Base-by-base conservation (phyloP, 805 yeast species). In the Saitoella complicata region DNA sequence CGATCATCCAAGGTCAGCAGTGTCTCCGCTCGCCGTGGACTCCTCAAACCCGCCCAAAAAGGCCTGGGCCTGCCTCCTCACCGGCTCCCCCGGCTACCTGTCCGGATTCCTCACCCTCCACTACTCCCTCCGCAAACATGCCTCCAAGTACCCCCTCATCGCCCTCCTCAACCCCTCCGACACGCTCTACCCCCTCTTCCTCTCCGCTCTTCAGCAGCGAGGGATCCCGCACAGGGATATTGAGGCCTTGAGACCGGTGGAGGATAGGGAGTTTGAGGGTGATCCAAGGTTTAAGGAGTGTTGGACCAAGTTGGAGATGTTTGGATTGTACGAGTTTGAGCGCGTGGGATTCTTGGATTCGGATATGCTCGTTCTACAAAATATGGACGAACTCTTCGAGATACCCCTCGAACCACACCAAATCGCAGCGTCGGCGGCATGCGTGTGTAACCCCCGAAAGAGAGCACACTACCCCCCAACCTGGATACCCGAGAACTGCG, bases 351-450 rank as follows among this genome's bases (percentile, higher is more conserved):
- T 69, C 50, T 59, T 75, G 45, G 81, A 75, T 52, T 66, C 73
- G 11, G 81, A 75, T 56, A 75, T 76, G 80, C 60, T 73, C 31
- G 75, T 75, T 2, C 45, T 71, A 6, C 60, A 62, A 45, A 75
- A 75, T 52, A 72, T 75, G 75, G 80, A 75, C 56, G 80, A 74
- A 52, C 58, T 75, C 38, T 70, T 75, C 70, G 70, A 68, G 6
- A 41, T 72, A 12, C 36, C 36, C 11, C 11, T 33, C 11, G 36
- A 9, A 33, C 36, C 10, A 33, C 36, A 33, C 4, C 10, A 9
- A 4, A 73, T 75, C 58, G 80, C 78, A 0, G 78, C 79, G 0
- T 56, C 71, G 7, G 75, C 74, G 50, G 79, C 80, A 2, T 75
- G 80, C 57, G 76, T 73, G 21, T 75, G 80, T 58, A 75, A 75